Conservation (phyloP, 306 rosid genomes). For the Clitoria ternatea region DNA sequence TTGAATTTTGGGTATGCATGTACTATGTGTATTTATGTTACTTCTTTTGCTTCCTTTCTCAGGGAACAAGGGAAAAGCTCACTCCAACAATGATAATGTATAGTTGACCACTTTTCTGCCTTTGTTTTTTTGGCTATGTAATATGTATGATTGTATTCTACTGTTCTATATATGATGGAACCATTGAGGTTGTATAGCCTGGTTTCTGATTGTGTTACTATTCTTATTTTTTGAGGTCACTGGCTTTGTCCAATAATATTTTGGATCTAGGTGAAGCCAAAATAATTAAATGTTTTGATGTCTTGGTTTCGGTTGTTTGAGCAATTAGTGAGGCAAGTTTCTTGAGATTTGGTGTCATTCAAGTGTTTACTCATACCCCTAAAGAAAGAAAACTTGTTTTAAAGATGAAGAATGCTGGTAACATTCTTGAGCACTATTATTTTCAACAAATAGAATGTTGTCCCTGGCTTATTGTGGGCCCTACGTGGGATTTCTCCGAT, state of each 20-base stretch:
- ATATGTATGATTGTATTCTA: neutral
- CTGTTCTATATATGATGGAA: neutral
- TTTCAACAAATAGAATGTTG: neutral
- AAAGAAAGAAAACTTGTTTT: neutral
- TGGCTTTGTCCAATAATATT: conserved; percentile 6
- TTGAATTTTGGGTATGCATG: neutral
- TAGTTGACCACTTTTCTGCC: no score
- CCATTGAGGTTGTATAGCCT: no score
- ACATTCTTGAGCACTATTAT: no score
- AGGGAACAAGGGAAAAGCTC: conserved; percentile 40
- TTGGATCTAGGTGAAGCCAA: conserved; percentile 16
- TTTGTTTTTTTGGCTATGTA: no score
- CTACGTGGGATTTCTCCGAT: neutral
- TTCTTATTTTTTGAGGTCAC: neutral
- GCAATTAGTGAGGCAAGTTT: neutral
- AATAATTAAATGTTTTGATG: neutral
- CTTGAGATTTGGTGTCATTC: neutral
- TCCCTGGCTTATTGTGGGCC: neutral
- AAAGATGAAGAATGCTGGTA: neutral
- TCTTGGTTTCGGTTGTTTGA: neutral
- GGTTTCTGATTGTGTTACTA: neutral
- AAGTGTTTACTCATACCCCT: neutral
- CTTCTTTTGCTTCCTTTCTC: conserved; percentile 25
- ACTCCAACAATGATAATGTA: conserved; percentile 46
- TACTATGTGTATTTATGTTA: neutral